Percentiles rank a stretch among this genome's conserved stretches.
Conservation (phyloP, 2,329 filamentous ascomycete genomes). For the Botrytis hyacinthi region DNA sequence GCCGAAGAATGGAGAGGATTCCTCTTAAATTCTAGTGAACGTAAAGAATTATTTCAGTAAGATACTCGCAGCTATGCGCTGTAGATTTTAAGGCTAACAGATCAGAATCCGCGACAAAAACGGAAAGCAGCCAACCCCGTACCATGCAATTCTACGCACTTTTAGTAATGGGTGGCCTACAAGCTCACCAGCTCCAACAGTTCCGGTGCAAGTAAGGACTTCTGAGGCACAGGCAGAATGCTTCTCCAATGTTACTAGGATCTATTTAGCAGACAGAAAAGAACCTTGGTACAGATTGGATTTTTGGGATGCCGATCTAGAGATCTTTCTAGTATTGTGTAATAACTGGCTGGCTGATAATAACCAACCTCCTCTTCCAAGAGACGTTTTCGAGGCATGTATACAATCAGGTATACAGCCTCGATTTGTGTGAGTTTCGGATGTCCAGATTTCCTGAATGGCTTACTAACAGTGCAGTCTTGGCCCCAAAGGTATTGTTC, state of each 20-base stretch:
- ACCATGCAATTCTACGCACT: neutral
- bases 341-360: neutral
- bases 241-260: neutral
- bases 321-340: neutral
- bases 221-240: neutral
- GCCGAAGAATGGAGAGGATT: slow-evolving; percentile 17
- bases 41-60: slow-evolving; percentile 9
- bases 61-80: neutral
- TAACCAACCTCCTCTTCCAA: neutral
- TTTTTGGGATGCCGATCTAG: slow-evolving; percentile 15
- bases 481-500: slow-evolving; percentile 2
- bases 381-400: neutral
- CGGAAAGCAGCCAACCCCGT: slow-evolving; percentile 8
- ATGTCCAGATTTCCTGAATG: too few relatives aligned
- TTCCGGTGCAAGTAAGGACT: neutral
- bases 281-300: slow-evolving; percentile 6
- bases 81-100: neutral
- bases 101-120: neutral
- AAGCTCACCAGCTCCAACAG: too few relatives aligned
- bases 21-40: slow-evolving; percentile 1
- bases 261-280: slow-evolving; percentile 12
- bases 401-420: slow-evolving; percentile 4
- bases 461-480: neutral
- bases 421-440: slow-evolving; percentile 10
- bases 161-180: slow-evolving; percentile 1